Evolutionary conservation across 1,139 yeast genomes (phyloP).

Genomic region (Ogataea hybrid): DNA sequence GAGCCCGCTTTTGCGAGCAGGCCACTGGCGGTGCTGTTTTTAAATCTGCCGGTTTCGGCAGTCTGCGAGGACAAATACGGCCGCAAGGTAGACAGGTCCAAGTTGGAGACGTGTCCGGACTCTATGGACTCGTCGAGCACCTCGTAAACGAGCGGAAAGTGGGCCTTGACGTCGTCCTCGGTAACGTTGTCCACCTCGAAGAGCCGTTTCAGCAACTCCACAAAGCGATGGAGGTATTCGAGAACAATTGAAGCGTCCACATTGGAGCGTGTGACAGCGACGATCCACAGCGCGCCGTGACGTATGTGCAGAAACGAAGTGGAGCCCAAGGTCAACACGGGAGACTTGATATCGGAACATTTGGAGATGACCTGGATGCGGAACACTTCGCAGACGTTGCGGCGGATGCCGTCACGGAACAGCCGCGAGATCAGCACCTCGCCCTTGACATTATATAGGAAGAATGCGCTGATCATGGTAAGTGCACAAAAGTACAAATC

Average conservation of each 20-base stretch:
- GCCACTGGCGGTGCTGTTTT: conserved; percentile 11
- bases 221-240: conserved; percentile 71
- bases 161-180: conserved; percentile 50
- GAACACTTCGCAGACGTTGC: conserved; percentile 84
- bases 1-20: conserved; percentile 21
- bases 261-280: conserved; percentile 85
- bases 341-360: conserved; percentile 53
- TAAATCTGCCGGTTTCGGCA: conserved; percentile 3
- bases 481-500: neutral
- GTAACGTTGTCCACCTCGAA: conserved; percentile 30
- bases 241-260: conserved; percentile 79
- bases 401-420: conserved; percentile 65
- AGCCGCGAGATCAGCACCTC: conserved; percentile 81
- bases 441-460: conserved; percentile 76
- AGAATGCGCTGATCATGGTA: conserved; percentile 73
- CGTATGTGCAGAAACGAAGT: conserved; percentile 84
- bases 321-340: conserved; percentile 86
- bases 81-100: conserved; percentile 53
- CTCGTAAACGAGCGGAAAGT: conserved; percentile 71
- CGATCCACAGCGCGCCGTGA: conserved; percentile 71
- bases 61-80: conserved; percentile 18
- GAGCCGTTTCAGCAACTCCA: conserved; percentile 38
- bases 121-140: conserved; percentile 74
- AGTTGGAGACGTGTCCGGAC: conserved; percentile 77
- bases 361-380: conserved; percentile 83